A percentile compares a stretch with the other conserved stretches of the same genome.
These are phyloP conservation scores for Alternaria sp. DNA, from an alignment of 2,329 filamentous ascomycete genomes.

Conservation along the genomic window DNA sequence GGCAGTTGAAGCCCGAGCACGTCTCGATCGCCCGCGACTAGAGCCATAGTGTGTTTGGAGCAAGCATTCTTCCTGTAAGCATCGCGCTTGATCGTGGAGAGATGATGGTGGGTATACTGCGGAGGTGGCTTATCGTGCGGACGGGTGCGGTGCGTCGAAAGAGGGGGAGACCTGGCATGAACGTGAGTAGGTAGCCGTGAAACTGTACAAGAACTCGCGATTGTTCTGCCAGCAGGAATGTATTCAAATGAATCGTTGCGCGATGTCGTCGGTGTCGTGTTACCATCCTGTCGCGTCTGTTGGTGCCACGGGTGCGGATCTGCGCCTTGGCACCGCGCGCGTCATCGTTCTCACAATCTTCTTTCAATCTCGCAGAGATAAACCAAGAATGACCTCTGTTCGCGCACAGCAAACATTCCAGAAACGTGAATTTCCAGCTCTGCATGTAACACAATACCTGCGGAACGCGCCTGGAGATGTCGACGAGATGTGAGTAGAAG, in stretches of 20 bases:
- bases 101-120: neutral
- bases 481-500: neutral
- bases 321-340: neutral
- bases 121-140: neutral
- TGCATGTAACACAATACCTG: neutral
- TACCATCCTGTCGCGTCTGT: neutral
- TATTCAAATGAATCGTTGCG: neutral
- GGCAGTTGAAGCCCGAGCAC: neutral
- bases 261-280: neutral
- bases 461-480: neutral
- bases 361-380: neutral
- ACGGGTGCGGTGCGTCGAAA: neutral
- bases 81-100: neutral
- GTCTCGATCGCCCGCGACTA: rapidly evolving
- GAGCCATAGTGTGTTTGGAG: neutral
- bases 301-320: neutral
- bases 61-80: neutral
- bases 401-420: neutral
- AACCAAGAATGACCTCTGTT: too few species aligned
- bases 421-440: neutral
- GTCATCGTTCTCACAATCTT: neutral
- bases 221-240: neutral
- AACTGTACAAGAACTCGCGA: neutral
- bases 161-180: neutral
- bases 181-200: neutral